Evolutionary conservation across 2,329 filamentous ascomycete genomes (phyloP).

Genomic region (Paecilomyces sp.): DNA sequence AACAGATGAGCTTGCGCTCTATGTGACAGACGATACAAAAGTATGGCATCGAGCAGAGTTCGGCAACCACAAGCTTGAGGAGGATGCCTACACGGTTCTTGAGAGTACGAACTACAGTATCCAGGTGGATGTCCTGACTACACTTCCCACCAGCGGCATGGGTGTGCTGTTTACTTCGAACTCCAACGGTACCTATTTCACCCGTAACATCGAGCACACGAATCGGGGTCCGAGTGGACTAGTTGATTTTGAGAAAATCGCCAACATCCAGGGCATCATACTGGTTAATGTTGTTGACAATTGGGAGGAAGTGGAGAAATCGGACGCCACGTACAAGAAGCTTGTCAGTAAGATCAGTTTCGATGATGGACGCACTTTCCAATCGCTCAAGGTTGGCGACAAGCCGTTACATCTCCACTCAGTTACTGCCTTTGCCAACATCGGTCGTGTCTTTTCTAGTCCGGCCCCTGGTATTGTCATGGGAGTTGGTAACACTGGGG

Average conservation of each 20-base stretch:
- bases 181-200: conserved; percentile 95
- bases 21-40: conserved; percentile 73
- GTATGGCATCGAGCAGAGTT: conserved; percentile 92
- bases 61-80: conserved; percentile 74
- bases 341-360: conserved; percentile 81
- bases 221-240: conserved; percentile 70
- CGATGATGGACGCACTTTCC: conserved; percentile 85
- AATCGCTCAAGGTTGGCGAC: conserved; percentile 60
- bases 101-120: conserved; percentile 98
- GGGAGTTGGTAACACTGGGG: conserved; percentile 86
- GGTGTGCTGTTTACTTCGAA: conserved; percentile 92
- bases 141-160: conserved; percentile 57
- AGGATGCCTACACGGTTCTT: conserved; percentile 82
- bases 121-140: conserved; percentile 85
- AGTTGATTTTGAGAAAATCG: conserved; percentile 93
- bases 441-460: conserved; percentile 85
- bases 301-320: conserved; percentile 62
- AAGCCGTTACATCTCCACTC: conserved; percentile 80
- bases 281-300: conserved; percentile 87
- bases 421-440: conserved; percentile 74
- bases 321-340: conserved; percentile 52
- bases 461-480: conserved; percentile 88
- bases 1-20: conserved; percentile 87
- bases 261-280: conserved; percentile 85
- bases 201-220: conserved; percentile 82